phyloP scores from a whole-genome alignment of 208 protist genomes.

The Trypanosoma congolense region DNA sequence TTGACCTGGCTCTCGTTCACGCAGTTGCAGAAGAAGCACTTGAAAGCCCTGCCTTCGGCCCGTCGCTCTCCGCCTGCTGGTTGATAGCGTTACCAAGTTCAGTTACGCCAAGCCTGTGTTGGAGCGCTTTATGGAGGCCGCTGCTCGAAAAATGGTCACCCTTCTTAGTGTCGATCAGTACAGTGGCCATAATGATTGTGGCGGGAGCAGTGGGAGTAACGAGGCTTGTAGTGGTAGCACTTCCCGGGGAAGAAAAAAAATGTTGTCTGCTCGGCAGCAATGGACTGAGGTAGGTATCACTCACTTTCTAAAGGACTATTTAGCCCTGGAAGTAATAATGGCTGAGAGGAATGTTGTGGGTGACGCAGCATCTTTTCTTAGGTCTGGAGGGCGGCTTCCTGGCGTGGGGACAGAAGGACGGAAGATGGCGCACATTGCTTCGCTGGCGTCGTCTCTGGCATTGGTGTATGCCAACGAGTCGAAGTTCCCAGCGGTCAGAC shows the following conservation, averaged over 20 bases:
- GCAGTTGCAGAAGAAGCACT: conserved; percentile 70
- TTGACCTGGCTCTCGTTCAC: conserved; percentile 64
- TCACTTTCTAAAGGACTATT: conserved; percentile 8
- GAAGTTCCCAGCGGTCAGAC: conserved; percentile 6
- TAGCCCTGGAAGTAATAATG: conserved; percentile 12
- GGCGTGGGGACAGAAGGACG: conserved; percentile 14
- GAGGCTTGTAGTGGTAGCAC: not conserved
- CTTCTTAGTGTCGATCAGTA: not conserved
- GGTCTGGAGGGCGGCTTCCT: conserved; percentile 1
- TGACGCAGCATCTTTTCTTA: conserved; percentile 12
- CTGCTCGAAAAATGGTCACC: conserved; percentile 25
- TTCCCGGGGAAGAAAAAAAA: not conserved
- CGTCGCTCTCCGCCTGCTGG: conserved; percentile 36
- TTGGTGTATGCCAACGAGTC: conserved; percentile 15
- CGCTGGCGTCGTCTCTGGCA: conserved; percentile 29
- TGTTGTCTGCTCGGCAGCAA: not conserved
- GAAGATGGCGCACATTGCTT: conserved; percentile 19
- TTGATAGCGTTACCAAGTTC: conserved; percentile 37
- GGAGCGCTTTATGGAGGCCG: conserved; percentile 20
- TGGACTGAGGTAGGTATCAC: conserved; percentile 11
- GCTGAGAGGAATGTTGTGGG: conserved; percentile 5
- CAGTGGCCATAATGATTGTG: no score
- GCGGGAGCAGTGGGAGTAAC: no score
- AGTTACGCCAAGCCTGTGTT: conserved; percentile 41
- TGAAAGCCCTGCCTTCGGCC: conserved; percentile 43